Evolutionary conservation across 768 basidiomycete genomes (phyloP).

Genomic region (Cystofilobasidium macerans): DNA sequence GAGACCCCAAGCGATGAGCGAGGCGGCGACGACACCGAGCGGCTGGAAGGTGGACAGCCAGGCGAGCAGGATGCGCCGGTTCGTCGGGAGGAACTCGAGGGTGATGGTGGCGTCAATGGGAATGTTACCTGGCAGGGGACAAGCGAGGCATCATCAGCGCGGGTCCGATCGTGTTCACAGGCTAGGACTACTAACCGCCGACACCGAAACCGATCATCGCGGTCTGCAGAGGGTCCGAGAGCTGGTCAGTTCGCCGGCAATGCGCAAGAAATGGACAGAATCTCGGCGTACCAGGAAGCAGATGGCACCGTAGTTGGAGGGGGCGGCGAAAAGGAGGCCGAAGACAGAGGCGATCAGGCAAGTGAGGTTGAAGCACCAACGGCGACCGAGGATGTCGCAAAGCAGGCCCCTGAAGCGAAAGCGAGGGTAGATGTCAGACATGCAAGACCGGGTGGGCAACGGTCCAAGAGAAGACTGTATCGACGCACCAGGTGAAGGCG

Average conservation of each 20-base stretch:
- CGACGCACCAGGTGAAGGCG: slow-evolving; percentile 22
- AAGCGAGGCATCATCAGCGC: not conserved
- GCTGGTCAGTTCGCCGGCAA: too few species aligned
- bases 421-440: slow-evolving; percentile 30
- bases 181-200: slow-evolving; percentile 41
- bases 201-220: slow-evolving; percentile 29
- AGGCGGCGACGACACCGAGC: slow-evolving; percentile 46
- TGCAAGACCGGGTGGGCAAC: too few species aligned
- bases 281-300: too few species aligned
- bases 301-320: slow-evolving; percentile 38
- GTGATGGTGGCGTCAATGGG: slow-evolving; percentile 39
- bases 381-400: slow-evolving; percentile 38
- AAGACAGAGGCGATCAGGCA: slow-evolving; percentile 39
- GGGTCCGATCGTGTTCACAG: not conserved
- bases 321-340: slow-evolving; percentile 38
- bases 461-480: too few species aligned
- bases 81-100: slow-evolving; percentile 34
- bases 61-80: slow-evolving; percentile 43
- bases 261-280: too few species aligned
- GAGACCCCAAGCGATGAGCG: slow-evolving; percentile 49
- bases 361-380: slow-evolving; percentile 41
- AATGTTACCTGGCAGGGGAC: slow-evolving; percentile 33
- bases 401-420: slow-evolving; percentile 35
- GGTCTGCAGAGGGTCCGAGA: too few species aligned
- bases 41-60: slow-evolving; percentile 45